A percentile compares a stretch with the other conserved stretches of the same genome.
phyloP scores from a whole-genome alignment of 495 filamentous ascomycete species.

The Beverwykella pulmonaria region DNA sequence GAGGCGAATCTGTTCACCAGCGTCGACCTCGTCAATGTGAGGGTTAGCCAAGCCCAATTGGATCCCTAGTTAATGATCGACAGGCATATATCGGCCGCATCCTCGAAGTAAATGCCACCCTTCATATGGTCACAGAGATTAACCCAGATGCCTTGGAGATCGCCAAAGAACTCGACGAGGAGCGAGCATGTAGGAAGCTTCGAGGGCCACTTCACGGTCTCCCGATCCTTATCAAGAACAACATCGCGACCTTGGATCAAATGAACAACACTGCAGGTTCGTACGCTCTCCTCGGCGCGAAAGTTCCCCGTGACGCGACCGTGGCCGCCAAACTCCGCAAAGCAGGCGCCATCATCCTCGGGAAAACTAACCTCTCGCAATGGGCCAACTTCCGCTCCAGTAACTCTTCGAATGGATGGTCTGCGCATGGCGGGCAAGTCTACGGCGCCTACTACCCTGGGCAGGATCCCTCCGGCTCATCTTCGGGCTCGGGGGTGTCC shows the following conservation, averaged over 20 bases:
- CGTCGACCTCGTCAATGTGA: constrained; percentile 59
- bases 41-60: neutral
- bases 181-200: constrained; percentile 52
- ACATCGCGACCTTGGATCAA: constrained; percentile 69
- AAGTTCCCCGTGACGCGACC: constrained; percentile 41
- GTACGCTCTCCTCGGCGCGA: constrained; percentile 50
- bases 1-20: constrained; percentile 57
- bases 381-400: constrained; percentile 58
- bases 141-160: constrained; percentile 60
- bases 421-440: constrained; percentile 56
- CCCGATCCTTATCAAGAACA: constrained; percentile 70
- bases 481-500: constrained; percentile 56
- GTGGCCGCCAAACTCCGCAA: constrained; percentile 47
- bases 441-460: constrained; percentile 55
- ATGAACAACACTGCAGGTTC: constrained; percentile 72
- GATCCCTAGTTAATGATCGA: constrained; percentile 11
- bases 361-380: constrained; percentile 58
- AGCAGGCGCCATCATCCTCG: constrained; percentile 51
- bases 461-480: constrained; percentile 59
- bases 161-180: constrained; percentile 54
- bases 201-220: constrained; percentile 66
- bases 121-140: constrained; percentile 58
- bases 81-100: constrained; percentile 58
- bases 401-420: constrained; percentile 59
- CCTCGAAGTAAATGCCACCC: constrained; percentile 55